Base-by-base conservation (phyloP, 1,139 yeast genomes). In the Suhomyces maxii region DNA sequence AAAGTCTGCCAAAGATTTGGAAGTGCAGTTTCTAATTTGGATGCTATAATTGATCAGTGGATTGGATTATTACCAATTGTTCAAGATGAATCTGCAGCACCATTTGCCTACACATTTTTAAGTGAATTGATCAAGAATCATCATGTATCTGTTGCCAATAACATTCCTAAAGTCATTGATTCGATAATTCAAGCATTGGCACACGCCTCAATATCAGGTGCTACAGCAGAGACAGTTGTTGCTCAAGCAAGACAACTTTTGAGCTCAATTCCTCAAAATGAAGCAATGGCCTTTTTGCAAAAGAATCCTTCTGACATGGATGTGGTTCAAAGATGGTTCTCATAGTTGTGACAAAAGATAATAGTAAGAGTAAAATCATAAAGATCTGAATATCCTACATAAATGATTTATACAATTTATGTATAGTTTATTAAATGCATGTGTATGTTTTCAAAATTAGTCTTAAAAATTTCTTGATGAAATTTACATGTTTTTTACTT, bases 41-140 rank as follows among this genome's bases (percentile, higher is more conserved):
- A 86, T 55, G 74, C 77, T 26, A 79, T 87, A 18, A 71, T 89
- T 44, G 78, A 76, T 34, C 86, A 81, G 53, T 93, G 98, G 98
- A 72, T 93, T 46, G 78, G 79, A 52, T 79, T 90, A 11, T 78
- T 93, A 57, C 99, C 99, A 28, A 79, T 91, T 40, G 69, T 84
- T 14, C 86, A 84, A 56, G 97, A 93, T 65, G 88, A 84, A 38
- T 95, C 88, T 56, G 96, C 95, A 8, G 97, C 98, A 2, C 84
- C 90, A n/a, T 89, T 77, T 65, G 84, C 90, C 26, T 93, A 89
- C 68, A 73, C 79, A 54, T 91, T 89, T 64, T 75, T 93, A 59
- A 72, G 84, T 28, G 88, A 86, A 53, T 73, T 93, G 58, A 84
- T 91, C 41, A 85, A 85, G 43, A 79, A 77, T 52, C 78, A 80